Base-by-base conservation (phyloP, 352 stramenopile species). In the Pythium oligandrum region DNA sequence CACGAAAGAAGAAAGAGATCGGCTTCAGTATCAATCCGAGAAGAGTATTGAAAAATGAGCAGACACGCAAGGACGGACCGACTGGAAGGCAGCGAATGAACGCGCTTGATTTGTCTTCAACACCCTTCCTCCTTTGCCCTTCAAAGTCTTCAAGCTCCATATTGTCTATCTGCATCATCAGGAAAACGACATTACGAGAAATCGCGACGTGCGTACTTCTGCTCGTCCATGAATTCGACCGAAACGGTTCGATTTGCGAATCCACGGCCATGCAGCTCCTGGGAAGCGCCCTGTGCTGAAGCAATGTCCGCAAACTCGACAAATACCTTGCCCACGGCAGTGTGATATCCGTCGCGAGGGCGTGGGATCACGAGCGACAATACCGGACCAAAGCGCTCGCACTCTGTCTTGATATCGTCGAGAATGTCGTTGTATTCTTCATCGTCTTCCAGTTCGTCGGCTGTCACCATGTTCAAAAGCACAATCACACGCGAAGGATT, bases 401-500 rank as follows among this genome's bases (percentile, higher is more conserved):
- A 98, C 70, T 99, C 97, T 45, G 95, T 88, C 61, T 92, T 85
- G 48, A 99, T 98, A 67, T 99, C 97, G 60, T 98, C 90, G 49
- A 91, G 60, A 57, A 99, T 96, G 62, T 98, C 96, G 43, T 75
- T 74, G 60, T 97, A 98, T 61, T 99, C 95, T 37, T 97, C 87
- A 11, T 98, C 86, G 46, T 98, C 93, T 6, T 86, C 70, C 3
- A 99, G 78, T 70, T 99, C 96, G 57, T 98, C 92, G 5, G 96
- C 74, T 26, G 82, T 96, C 2, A 99, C 94, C 97, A 99, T 99
- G 69, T 99, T 99, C 12, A 94, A 80, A 59, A 99, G 73, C 11
- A 98, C 91, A 47, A 99, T 71, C 36, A 98, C 86, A 31, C 78
- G 76, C 55, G 78, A 90, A 3, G 83, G 81, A 11, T 45, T 63